Conservation (phyloP, 768 basidiomycete genomes). For the Naganishia onofrii region DNA sequence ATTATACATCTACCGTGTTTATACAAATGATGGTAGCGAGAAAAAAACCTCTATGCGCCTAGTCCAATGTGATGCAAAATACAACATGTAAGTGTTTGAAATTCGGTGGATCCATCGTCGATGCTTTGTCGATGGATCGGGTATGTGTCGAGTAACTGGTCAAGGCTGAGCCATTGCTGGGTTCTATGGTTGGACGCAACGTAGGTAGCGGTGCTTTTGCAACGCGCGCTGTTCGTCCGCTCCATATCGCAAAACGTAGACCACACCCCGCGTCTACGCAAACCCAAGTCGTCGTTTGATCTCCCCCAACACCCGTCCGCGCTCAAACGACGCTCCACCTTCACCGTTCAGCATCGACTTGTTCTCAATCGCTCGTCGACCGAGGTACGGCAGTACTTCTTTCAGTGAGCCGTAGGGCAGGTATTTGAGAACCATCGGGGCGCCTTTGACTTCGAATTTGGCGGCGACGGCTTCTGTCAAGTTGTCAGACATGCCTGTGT, state of each 20-base stretch:
- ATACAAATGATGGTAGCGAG: constrained; percentile 1
- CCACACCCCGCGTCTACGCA: not conserved
- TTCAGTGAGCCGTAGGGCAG: constrained; percentile 42
- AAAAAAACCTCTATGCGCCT: not conserved
- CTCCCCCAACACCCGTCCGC: constrained; percentile 55
- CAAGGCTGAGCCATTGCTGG: no score
- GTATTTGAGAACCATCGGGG: constrained; percentile 76
- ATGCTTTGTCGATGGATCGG: not conserved
- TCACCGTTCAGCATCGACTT: constrained; percentile 72
- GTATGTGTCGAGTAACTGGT: not conserved
- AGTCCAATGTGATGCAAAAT: constrained; percentile 9
- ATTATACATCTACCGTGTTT: constrained; percentile 8
- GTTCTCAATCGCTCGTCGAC: constrained; percentile 87
- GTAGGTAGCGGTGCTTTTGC: no score
- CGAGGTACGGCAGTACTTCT: constrained; percentile 79
- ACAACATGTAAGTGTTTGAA: not conserved
- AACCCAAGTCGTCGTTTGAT: constrained; percentile 24
- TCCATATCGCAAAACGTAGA: no score
- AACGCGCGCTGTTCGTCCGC: no score
- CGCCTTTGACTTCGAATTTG: constrained; percentile 56
- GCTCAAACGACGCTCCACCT: constrained; percentile 66
- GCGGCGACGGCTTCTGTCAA: constrained; percentile 69
- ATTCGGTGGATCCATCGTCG: not conserved
- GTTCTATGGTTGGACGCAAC: not conserved
- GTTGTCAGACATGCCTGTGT: constrained; percentile 77